Base-by-base conservation (phyloP, 176 grass and related monocot species). In the Oryza australiensis region DNA sequence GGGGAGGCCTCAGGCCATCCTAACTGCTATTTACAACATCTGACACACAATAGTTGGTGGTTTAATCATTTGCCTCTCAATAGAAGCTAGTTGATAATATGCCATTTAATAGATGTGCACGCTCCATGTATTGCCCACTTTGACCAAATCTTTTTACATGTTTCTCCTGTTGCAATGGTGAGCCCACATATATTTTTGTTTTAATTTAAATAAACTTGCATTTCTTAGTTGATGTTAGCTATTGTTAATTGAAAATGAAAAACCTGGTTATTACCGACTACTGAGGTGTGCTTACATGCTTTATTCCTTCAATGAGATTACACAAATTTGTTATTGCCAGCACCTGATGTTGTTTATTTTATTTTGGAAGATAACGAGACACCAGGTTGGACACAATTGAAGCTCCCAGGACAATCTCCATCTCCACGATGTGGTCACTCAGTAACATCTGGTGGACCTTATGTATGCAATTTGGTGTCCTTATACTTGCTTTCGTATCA, bases 381-480 rank as follows among this genome's bases (percentile, higher is more conserved):
- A 49, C 92, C 92, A 60, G 95, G 90, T 57, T 98, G 95, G 92
- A 95, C 95, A 77, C 95, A 98, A 69, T 70, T 98, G 79, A 98
- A 88, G 81, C 95, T 95, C 63, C 95, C 95, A 24, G 92, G 95
- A 37, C 95, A 98, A 88, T 75, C 85, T n/a, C 92, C 95, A 28
- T 80, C 95, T 51, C 76, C 95, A 59, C 73, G 95, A 55, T 98
- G 92, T 51, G 95, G 95, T 60, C 95, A 98, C 89, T 93, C 95
- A 70, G 79, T 98, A 79, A 93, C 95, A 64, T 98, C 92, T 80
- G 92, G 88, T 86, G 95, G 95, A 67, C 92, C 92, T 76, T 93
- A 98, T 93, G 92, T 98, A 94, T 84, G 81, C 82, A 65, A 82
- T 80, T 87, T 88, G 8, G 68, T 74, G 53, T 43, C 15, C 53